Evolutionary conservation across 306 rosid genomes (phyloP).

Genomic region (Lithocarpus polystachyus): DNA sequence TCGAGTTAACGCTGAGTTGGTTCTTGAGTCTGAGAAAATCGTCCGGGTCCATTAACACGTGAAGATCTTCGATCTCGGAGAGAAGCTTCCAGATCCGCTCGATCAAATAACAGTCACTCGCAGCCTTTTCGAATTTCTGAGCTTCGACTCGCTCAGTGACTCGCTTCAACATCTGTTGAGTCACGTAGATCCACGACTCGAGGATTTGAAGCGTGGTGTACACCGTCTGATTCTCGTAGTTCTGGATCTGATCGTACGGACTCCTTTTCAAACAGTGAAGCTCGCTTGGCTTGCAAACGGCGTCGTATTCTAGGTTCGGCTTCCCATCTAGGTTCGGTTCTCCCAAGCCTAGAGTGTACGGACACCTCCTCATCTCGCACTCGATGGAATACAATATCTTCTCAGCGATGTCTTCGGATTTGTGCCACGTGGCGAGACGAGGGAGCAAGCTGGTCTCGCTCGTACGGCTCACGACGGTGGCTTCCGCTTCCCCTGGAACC

Average conservation of each 20-base stretch:
- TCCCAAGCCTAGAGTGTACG: conserved; percentile 76
- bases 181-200: conserved; percentile 61
- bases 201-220: conserved; percentile 76
- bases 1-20: conserved; percentile 31
- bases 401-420: conserved; percentile 46
- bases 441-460: conserved; percentile 79
- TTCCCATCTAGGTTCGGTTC: conserved; percentile 71
- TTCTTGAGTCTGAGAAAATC: conserved; percentile 73
- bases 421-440: conserved; percentile 71
- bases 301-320: conserved; percentile 70
- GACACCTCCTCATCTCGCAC: conserved; percentile 62
- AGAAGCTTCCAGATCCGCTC: conserved; percentile 81
- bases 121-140: conserved; percentile 42
- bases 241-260: conserved; percentile 47
- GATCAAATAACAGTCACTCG: conserved; percentile 56
- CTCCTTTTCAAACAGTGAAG: conserved; percentile 44
- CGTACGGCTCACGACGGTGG: conserved; percentile 47
- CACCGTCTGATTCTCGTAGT: conserved; percentile 65
- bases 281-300: conserved; percentile 62
- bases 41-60: conserved; percentile 81
- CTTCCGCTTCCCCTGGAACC: conserved; percentile 29
- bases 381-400: conserved; percentile 60
- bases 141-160: conserved; percentile 35
- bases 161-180: conserved; percentile 44
- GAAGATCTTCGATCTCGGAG: conserved; percentile 62